Percentiles rank a stretch among this genome's conserved stretches.
These are phyloP conservation scores for Mycena vulgaris DNA, from an alignment of 768 basidiomycete species.

Conservation along the genomic window DNA sequence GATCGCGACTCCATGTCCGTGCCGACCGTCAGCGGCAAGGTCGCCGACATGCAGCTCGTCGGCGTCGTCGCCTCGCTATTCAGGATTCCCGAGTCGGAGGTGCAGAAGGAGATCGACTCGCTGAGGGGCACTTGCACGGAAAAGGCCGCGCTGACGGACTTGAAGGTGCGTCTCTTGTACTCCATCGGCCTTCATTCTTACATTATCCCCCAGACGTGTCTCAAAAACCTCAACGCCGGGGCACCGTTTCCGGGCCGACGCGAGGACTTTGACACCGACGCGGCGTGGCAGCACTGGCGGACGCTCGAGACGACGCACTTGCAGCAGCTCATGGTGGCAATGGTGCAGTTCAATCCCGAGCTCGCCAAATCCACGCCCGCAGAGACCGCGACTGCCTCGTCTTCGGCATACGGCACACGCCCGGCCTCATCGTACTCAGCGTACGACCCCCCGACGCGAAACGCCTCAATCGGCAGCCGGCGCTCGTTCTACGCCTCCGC, in stretches of 20 bases:
- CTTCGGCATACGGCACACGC: constrained; percentile 64
- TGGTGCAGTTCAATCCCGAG: constrained; percentile 90
- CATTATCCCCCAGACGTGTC: constrained; percentile 72
- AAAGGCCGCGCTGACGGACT: constrained; percentile 89
- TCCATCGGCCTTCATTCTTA: constrained; percentile 12
- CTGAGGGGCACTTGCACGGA: constrained; percentile 79
- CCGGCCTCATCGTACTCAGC: constrained; percentile 72
- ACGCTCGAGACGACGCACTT: constrained; percentile 86
- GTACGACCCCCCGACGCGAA: constrained; percentile 60
- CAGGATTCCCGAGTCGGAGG: constrained; percentile 76
- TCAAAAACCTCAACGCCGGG: constrained; percentile 93
- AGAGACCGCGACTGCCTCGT: constrained; percentile 60
- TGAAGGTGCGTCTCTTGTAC: constrained; percentile 73
- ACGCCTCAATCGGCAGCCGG: constrained; percentile 77
- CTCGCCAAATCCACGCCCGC: constrained; percentile 84
- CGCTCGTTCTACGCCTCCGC: constrained; percentile 66
- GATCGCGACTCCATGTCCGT: constrained; percentile 67
- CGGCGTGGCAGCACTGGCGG: constrained; percentile 89
- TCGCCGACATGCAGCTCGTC: constrained; percentile 87
- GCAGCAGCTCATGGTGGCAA: constrained; percentile 89
- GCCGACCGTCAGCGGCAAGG: constrained; percentile 58
- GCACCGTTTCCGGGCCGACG: constrained; percentile 86
- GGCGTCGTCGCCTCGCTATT: constrained; percentile 79
- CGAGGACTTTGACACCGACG: constrained; percentile 88
- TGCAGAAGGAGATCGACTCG: constrained; percentile 83